Percentiles rank a stretch among this genome's conserved stretches.
Conservation (phyloP, 164 flowering plant species). For the Vitis cinerea region DNA sequence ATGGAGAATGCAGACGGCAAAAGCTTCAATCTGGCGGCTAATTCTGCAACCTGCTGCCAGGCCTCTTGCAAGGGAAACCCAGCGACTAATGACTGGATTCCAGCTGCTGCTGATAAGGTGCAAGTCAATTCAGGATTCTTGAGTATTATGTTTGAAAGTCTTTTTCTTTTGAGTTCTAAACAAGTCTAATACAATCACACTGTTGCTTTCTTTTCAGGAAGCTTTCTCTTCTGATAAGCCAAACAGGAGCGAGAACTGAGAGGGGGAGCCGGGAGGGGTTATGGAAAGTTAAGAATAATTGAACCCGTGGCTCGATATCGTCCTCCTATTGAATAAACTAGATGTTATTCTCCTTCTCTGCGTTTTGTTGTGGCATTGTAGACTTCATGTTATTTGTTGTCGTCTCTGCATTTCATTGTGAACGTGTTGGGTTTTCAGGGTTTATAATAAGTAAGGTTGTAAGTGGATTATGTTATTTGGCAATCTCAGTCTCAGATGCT, state of each 20-base stretch:
- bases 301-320: no score
- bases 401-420: no score
- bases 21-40: constrained; percentile 37
- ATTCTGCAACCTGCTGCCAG: constrained; percentile 30
- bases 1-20: constrained; percentile 38
- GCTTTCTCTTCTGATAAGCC: constrained; percentile 53
- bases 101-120: constrained; percentile 47
- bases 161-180: background rate
- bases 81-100: constrained; percentile 94
- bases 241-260: constrained; percentile 55
- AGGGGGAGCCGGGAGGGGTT: background rate
- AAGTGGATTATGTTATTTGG: no score
- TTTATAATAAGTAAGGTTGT: no score
- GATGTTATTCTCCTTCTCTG: background rate
- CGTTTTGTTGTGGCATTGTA: background rate
- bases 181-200: no score
- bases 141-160: background rate
- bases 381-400: no score
- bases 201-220: constrained; percentile 28
- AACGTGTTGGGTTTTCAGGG: no score
- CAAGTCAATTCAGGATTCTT: background rate
- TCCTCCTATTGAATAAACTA: background rate
- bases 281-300: no score
- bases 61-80: constrained; percentile 71
- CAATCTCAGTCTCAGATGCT: no score